Base-by-base conservation (phyloP, 1,139 yeast genomes). In the Pichia sp. region DNA sequence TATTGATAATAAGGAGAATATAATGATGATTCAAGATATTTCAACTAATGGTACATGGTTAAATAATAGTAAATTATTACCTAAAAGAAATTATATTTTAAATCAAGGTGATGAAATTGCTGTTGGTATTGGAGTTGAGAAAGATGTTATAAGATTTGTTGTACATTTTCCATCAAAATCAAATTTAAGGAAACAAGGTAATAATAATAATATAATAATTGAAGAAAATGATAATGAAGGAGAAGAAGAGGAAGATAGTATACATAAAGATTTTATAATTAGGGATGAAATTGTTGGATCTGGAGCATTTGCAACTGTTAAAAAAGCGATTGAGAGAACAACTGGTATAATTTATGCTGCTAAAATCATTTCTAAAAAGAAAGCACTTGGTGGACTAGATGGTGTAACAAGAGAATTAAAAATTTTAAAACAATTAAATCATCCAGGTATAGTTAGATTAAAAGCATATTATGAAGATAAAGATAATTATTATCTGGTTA, bases 241-340 rank as follows among this genome's bases (percentile, higher is more conserved):
- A 4, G 22, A 25, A 10, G 34, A 36, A 18, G 34, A 34, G 12
- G 45, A 44, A 9, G 34, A 31, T n/a, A 71, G 88, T 0, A 81
- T 91, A 15, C 73, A 74, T 55, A 77, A 75, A 45, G 84, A 82
- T 52, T 91, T 79, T 59, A 83, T 84, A 14, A 75, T 91, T 24
- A 78, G 84, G 46, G 81, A 79, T 56, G 95, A 84, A 53, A 79
- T 84, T 5, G 82, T 91, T 3, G 98, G 98, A 1, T 93, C 85
- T 53, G 98, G 98, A 8, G 97, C 97, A 5, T 91, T 91, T 71
- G 97, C 97, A 4, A 83, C 89, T 1, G 98, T 91, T 18, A 82
- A 86, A 52, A 85, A 85, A 58, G 96, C 94, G 3, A 77, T 89
- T 1, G 93, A 88, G 53, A 70, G 96, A 44, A 62, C 77, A 6